Evolutionary conservation across 2,329 filamentous ascomycete genomes (phyloP).

Genomic region (Calcarisporium arbuscula): DNA sequence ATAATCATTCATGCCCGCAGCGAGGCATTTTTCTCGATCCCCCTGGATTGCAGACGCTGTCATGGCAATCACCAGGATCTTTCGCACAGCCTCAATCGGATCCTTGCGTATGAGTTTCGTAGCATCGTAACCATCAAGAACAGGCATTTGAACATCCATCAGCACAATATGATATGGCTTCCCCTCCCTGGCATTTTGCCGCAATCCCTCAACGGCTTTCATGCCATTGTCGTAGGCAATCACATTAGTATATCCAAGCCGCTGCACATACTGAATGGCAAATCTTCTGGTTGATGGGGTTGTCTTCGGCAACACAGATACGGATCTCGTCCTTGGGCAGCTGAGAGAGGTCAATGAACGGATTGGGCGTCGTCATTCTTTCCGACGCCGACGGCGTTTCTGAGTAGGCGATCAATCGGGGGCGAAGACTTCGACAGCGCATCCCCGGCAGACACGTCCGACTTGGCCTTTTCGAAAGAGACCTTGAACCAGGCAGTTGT

Average conservation of each 20-base stretch:
- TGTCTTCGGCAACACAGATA: slow-evolving; percentile 92
- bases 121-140: slow-evolving; percentile 87
- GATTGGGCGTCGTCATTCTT: slow-evolving; percentile 31
- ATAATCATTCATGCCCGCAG: slow-evolving; percentile 96
- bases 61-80: slow-evolving; percentile 94
- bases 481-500: slow-evolving; percentile 75
- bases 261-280: slow-evolving; percentile 82
- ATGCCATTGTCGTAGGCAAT: slow-evolving; percentile 86
- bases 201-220: slow-evolving; percentile 82
- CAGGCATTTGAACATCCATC: slow-evolving; percentile 96
- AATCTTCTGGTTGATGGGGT: slow-evolving; percentile 92
- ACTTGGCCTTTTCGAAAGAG: slow-evolving; percentile 74
- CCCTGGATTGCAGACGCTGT: slow-evolving; percentile 92
- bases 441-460: slow-evolving; percentile 52
- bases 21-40: slow-evolving; percentile 90
- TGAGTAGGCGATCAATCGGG: slow-evolving; percentile 28
- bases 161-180: slow-evolving; percentile 82
- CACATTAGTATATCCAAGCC: slow-evolving; percentile 73
- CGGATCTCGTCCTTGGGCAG: slow-evolving; percentile 73
- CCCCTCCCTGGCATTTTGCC: slow-evolving; percentile 62
- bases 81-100: slow-evolving; percentile 65
- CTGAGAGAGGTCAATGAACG: slow-evolving; percentile 60
- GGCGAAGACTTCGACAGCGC: slow-evolving; percentile 32
- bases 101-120: slow-evolving; percentile 78
- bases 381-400: slow-evolving; percentile 25